These are phyloP conservation scores for Penicillium sp. DNA, from an alignment of 2,329 filamentous ascomycete genomes.

Conservation along the genomic window DNA sequence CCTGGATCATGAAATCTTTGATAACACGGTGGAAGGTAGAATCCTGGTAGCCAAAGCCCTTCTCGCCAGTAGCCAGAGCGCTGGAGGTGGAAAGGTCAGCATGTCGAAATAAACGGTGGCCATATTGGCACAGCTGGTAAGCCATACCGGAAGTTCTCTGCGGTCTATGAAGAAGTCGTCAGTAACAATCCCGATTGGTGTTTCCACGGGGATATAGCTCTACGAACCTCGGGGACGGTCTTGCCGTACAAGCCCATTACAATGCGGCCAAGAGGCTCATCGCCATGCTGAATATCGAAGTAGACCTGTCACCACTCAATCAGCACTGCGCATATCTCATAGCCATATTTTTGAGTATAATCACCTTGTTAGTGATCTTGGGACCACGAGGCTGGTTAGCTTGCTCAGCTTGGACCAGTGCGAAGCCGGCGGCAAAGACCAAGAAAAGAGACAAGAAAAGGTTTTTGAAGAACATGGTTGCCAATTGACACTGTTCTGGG, in stretches of 20 bases:
- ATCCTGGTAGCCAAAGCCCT: slow-evolving; percentile 64
- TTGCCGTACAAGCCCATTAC: slow-evolving; percentile 65
- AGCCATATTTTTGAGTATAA: slow-evolving; percentile 13
- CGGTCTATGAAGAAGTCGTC: slow-evolving; percentile 46
- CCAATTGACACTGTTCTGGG: slow-evolving; percentile 21
- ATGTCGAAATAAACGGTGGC: not conserved
- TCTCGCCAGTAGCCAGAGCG: slow-evolving; percentile 62
- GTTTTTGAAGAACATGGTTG: slow-evolving; percentile 36
- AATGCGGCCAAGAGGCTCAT: slow-evolving; percentile 58
- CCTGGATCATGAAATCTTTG: slow-evolving; percentile 68
- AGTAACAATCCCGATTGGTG: slow-evolving; percentile 10
- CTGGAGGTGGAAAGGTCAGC: slow-evolving; percentile 22
- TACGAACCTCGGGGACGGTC: slow-evolving; percentile 59
- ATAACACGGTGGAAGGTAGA: slow-evolving; percentile 68
- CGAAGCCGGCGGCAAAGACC: slow-evolving; percentile 67
- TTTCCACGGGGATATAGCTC: slow-evolving; percentile 11
- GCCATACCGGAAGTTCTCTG: slow-evolving; percentile 60
- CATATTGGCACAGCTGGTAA: not conserved
- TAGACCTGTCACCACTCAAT: slow-evolving; percentile 49
- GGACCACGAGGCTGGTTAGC: slow-evolving; percentile 64
- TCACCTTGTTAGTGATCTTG: slow-evolving; percentile 88
- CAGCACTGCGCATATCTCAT: slow-evolving; percentile 7
- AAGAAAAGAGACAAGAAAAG: slow-evolving; percentile 64
- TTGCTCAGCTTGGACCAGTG: slow-evolving; percentile 67
- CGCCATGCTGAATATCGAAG: slow-evolving; percentile 63